Percentiles rank a stretch among this genome's conserved stretches.
Evolutionary conservation across 192 early-diverging fungal genomes (phyloP).

Genomic region (Entomortierella chlamydospora): DNA sequence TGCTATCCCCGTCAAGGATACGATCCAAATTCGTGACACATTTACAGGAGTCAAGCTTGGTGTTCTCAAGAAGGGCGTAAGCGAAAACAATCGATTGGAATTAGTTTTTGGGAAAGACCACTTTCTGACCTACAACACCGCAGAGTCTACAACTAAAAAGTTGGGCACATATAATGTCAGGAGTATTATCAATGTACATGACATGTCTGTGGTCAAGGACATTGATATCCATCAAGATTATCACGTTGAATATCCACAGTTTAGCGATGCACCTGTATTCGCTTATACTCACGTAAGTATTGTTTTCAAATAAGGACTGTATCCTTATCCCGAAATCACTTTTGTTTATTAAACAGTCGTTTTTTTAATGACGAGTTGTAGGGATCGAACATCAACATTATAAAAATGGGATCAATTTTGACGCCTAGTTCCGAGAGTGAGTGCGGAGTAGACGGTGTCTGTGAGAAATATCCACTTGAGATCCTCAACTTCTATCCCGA

Average conservation of each 20-base stretch:
- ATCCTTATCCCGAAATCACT: neutral
- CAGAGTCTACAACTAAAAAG: neutral
- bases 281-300: slow-evolving; percentile 4
- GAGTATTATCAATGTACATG: slow-evolving; percentile 5
- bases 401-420: neutral
- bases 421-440: neutral
- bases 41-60: neutral
- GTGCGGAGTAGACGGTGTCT: neutral
- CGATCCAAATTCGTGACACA: slow-evolving; percentile 7
- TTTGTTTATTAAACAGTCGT: too few species aligned
- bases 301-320: too few species aligned
- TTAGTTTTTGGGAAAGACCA: slow-evolving; percentile 9
- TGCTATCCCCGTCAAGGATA: neutral
- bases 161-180: neutral
- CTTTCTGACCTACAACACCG: neutral
- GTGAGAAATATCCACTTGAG: neutral
- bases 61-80: neutral
- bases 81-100: neutral
- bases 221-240: neutral
- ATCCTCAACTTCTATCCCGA: neutral
- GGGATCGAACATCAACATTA: slow-evolving; percentile 5
- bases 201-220: neutral
- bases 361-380: neutral
- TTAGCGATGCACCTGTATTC: neutral
- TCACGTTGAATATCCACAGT: neutral